These are phyloP conservation scores for Dactylonectria macrodidyma DNA, from an alignment of 2,329 filamentous ascomycete species.

Conservation along the genomic window DNA sequence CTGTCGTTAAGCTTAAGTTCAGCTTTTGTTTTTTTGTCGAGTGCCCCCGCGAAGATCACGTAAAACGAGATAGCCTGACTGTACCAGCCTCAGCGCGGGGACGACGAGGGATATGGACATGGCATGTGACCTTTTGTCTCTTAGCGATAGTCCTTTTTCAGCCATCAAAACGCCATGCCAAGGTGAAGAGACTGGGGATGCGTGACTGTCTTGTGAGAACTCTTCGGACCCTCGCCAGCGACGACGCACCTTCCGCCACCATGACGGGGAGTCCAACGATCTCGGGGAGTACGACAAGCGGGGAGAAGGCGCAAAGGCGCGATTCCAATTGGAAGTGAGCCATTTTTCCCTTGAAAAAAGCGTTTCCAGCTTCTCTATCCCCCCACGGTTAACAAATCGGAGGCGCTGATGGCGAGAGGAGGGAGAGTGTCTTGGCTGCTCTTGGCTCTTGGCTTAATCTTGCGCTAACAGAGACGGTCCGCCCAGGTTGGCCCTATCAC, in stretches of 20 bases:
- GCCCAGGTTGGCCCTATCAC: slow-evolving; percentile 29
- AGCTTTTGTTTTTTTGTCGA: not conserved
- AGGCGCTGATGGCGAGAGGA: slow-evolving; percentile 38
- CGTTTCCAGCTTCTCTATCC: not conserved
- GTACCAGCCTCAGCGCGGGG: not conserved
- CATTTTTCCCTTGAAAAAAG: slow-evolving; percentile 38
- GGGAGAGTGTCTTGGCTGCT: slow-evolving; percentile 9
- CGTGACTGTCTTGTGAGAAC: not conserved
- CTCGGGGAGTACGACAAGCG: slow-evolving; percentile 32
- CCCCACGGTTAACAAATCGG: slow-evolving; percentile 37
- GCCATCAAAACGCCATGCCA: not conserved
- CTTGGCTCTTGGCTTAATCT: slow-evolving; percentile 34
- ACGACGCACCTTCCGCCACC: not conserved
- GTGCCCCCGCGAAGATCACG: not conserved
- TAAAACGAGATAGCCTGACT: not conserved
- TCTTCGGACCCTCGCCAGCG: not conserved
- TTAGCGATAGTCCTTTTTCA: not conserved
- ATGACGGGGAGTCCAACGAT: not conserved
- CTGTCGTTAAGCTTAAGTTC: slow-evolving; percentile 11
- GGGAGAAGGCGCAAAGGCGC: slow-evolving; percentile 29
- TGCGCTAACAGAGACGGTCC: slow-evolving; percentile 14
- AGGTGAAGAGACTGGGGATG: not conserved
- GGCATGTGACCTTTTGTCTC: not conserved
- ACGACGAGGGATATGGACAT: not conserved
- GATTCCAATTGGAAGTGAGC: slow-evolving; percentile 41